Evolutionary conservation across 2,329 filamentous ascomycete species (phyloP).

Genomic region (Beauveria australis): DNA sequence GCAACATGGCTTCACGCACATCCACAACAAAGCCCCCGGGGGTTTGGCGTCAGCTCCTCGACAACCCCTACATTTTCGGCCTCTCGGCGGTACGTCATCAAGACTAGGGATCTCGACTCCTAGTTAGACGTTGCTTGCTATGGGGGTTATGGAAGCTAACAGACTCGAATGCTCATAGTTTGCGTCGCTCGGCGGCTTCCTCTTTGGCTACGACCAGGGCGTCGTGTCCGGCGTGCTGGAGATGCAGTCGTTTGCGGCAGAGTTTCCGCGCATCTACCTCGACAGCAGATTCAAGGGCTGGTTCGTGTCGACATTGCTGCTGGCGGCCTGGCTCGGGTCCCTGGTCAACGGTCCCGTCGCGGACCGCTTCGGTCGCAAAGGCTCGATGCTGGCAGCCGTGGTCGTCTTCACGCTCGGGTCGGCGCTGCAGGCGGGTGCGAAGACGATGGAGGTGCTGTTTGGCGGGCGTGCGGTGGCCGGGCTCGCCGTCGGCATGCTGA

Average conservation of each 20-base stretch:
- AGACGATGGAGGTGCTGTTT: constrained; percentile 32
- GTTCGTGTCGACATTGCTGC: constrained; percentile 41
- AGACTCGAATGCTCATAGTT: constrained; percentile 15
- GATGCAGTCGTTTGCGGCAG: constrained; percentile 34
- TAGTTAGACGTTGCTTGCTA: no score
- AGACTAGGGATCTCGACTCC: not conserved
- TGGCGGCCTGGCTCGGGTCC: constrained; percentile 42
- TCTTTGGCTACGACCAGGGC: constrained; percentile 43
- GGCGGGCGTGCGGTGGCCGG: constrained; percentile 36
- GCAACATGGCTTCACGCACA: not conserved
- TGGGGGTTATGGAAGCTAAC: not conserved
- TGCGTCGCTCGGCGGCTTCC: constrained; percentile 31
- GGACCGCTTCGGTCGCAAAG: constrained; percentile 26
- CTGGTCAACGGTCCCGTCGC: constrained; percentile 33
- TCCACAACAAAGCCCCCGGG: not conserved
- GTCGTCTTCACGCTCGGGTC: constrained; percentile 33
- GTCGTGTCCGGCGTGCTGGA: constrained; percentile 38
- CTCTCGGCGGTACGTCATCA: constrained; percentile 30
- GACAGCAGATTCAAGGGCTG: constrained; percentile 42
- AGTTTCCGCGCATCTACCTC: constrained; percentile 26
- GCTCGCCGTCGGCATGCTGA: constrained; percentile 32
- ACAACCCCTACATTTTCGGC: constrained; percentile 37
- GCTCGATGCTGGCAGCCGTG: constrained; percentile 27
- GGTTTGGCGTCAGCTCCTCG: constrained; percentile 20
- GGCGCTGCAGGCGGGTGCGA: constrained; percentile 34